Percentiles rank a stretch among this genome's conserved stretches.
phyloP scores from a whole-genome alignment of 768 basidiomycete genomes.

The Suillus alpinus region DNA sequence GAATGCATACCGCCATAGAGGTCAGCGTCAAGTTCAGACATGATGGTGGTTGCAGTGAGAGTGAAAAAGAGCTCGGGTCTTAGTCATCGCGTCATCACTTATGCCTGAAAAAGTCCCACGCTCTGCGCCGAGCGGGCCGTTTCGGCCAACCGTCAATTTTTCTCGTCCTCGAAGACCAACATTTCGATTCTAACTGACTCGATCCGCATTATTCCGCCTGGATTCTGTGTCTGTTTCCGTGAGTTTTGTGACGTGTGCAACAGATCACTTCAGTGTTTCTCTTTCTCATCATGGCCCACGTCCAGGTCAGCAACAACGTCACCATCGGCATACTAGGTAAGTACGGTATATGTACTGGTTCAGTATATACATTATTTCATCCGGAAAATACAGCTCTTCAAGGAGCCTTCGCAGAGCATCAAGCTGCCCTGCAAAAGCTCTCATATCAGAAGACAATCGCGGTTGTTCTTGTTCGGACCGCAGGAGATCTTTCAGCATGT shows the following conservation, averaged over 20 bases:
- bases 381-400: constrained; percentile 64
- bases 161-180: background rate
- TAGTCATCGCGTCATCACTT: constrained; percentile 23
- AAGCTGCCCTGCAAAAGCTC: constrained; percentile 61
- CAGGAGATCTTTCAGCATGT: constrained; percentile 71
- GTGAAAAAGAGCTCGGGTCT: constrained; percentile 21
- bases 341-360: constrained; percentile 7
- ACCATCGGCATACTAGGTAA: constrained; percentile 54
- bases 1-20: constrained; percentile 73
- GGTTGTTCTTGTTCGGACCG: constrained; percentile 64
- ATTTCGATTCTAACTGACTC: background rate
- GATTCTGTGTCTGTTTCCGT: background rate
- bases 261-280: background rate
- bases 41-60: constrained; percentile 35
- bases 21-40: constrained; percentile 82
- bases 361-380: background rate
- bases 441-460: constrained; percentile 43
- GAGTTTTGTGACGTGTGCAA: background rate
- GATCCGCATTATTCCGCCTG: background rate
- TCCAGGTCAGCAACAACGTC: constrained; percentile 13
- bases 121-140: constrained; percentile 17
- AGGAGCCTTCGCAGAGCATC: constrained; percentile 90
- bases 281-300: constrained; percentile 2
- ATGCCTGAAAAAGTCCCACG: constrained; percentile 20
- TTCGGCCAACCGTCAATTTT: background rate